Conservation (phyloP, 2,329 filamentous ascomycete species). For the Aaosphaeria arxii region DNA sequence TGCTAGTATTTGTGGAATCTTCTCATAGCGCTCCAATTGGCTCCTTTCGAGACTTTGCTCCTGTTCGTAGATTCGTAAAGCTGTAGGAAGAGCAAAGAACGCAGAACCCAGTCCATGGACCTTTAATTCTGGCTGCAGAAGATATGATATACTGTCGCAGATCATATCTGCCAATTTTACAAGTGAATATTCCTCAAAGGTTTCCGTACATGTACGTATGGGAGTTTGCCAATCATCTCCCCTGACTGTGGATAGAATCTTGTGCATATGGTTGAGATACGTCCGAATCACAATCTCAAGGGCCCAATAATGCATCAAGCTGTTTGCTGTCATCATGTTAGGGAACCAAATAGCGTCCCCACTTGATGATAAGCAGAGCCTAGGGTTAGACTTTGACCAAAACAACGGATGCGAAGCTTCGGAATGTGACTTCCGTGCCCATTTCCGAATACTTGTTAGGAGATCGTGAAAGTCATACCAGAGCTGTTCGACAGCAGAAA, state of each 20-base stretch:
- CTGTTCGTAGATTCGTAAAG: slow-evolving; percentile 1
- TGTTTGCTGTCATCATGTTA: slow-evolving; percentile 6
- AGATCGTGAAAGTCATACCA: neutral
- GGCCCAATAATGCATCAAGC: slow-evolving; percentile 6
- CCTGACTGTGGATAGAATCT: neutral
- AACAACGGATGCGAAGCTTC: neutral
- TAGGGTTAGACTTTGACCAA: slow-evolving; percentile 3
- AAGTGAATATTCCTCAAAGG: neutral
- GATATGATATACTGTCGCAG: slow-evolving; percentile 3
- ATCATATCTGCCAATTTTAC: slow-evolving; percentile 3
- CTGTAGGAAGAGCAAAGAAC: slow-evolving; percentile 3
- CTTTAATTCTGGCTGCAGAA: slow-evolving; percentile 5
- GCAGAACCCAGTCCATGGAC: neutral
- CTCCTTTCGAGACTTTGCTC: neutral
- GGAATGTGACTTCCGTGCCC: slow-evolving; percentile 2
- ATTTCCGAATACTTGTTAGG: slow-evolving; percentile 1
- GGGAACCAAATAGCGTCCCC: slow-evolving; percentile 4
- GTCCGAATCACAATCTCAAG: slow-evolving; percentile 3
- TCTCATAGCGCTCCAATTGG: neutral
- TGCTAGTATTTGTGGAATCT: slow-evolving; percentile 1
- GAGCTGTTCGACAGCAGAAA: slow-evolving; percentile 1
- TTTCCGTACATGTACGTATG: neutral
- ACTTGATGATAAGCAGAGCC: neutral
- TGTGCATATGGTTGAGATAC: neutral
- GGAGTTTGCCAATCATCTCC: neutral